Evolutionary conservation across 163 green algal genomes (phyloP).

Genomic region (Prototheca wickerhamii): DNA sequence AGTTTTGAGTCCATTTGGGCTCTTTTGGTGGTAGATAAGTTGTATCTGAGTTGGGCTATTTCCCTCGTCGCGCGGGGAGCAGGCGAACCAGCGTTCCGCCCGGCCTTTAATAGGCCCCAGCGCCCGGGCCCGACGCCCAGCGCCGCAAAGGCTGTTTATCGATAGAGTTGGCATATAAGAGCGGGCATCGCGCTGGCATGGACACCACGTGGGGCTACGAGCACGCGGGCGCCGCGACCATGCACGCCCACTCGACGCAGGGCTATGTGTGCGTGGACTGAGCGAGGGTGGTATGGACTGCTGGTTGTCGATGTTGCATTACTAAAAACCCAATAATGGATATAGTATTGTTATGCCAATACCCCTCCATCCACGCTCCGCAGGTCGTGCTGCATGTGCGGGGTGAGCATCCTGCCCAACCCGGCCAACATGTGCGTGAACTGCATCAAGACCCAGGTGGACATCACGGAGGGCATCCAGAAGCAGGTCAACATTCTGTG

Average conservation of each 20-base stretch:
- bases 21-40: too few species aligned
- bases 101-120: too few species aligned
- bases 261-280: slow-evolving; percentile 45
- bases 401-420: slow-evolving; percentile 81
- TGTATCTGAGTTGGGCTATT: too few species aligned
- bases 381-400: slow-evolving; percentile 95
- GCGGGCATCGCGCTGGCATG: too few species aligned
- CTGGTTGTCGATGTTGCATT: not conserved
- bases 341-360: not conserved
- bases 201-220: not conserved
- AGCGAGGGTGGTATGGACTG: not conserved
- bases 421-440: slow-evolving; percentile 98
- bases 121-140: too few species aligned
- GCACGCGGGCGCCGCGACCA: slow-evolving; percentile 4
- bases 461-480: slow-evolving; percentile 95
- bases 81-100: too few species aligned
- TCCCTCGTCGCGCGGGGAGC: too few species aligned
- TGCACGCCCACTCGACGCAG: slow-evolving; percentile 31
- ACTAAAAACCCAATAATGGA: not conserved
- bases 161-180: too few species aligned
- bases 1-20: too few species aligned
- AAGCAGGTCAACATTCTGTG: slow-evolving; percentile 88
- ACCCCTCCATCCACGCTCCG: not conserved
- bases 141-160: too few species aligned
- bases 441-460: slow-evolving; percentile 92